Base-by-base conservation (phyloP, 1,284 basidiomycete species). In the Ustilago vetiveriae region DNA sequence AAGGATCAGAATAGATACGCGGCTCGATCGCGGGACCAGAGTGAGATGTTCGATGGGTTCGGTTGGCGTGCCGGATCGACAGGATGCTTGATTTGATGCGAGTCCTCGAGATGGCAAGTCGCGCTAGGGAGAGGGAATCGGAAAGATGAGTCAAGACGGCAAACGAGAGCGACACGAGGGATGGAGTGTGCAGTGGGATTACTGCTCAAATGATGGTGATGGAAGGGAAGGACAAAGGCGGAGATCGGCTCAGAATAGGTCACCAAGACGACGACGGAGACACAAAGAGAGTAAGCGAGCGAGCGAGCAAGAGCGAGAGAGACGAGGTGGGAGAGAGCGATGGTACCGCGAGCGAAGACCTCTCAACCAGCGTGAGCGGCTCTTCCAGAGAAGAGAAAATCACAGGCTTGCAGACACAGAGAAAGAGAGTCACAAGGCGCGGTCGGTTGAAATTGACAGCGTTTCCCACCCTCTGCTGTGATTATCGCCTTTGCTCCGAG, bases 401-500 rank as follows among this genome's bases (percentile, higher is more conserved):
- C n/a, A n/a, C 46, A 55, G 52, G 39, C 22, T 42, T 45, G 45
- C 45, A 37, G 53, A 48, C 23, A 24, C 35, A 19, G 29, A 45
- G 32, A 42, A 35, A n/a, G 24, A 22, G 35, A 32, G 9, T 35
- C 8, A 4, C 32, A 22, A 27, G 7, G 21, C 23, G 43, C 43
- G 43, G n/a, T 46, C 35, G 24, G 35, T 16, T 24, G 23, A 30
- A n/a, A 29, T 40, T 41, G 38, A 46, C 42, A 42, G 42, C 43
- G 43, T 51, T 36, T 48, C 4, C 16, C 33, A 16, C 33, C n/a
- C n/a, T 29, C 6, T n/a, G n/a, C n/a, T n/a, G n/a, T n/a, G n/a
- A n/a, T n/a, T n/a, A 6, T 13, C 4, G 16, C n/a, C 39, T 16
- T 14, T 30, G 29, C 29, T 8, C 39, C 39, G 39, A 40, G 39